Base-by-base conservation (phyloP, 1,284 basidiomycete genomes). In the Ceratobasidium sp. region DNA sequence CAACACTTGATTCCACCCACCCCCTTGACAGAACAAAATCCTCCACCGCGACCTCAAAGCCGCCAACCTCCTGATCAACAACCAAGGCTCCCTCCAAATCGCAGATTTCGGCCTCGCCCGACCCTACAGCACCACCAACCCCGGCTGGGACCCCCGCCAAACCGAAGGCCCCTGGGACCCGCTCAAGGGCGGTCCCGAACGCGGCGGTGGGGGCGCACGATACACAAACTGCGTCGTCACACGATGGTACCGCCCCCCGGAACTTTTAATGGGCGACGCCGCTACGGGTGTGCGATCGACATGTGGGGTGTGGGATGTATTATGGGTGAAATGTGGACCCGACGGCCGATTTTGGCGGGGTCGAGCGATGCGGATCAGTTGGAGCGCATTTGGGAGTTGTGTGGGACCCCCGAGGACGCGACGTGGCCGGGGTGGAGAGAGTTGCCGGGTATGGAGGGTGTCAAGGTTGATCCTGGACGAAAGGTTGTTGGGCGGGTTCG, bases 161-260 rank as follows among this genome's bases (percentile, higher is more conserved):
- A 43, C 13, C 35, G 58, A 62, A 25, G 17, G n/a, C 3, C 17
- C 58, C 17, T 40, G 38, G 38, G 38, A 40, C 38, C 15, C 20
- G 25, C 22, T 42, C 60, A 65, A 65, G 17, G 60, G 60, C 1
- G 60, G 60, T 15, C 31, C 47, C 27, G 47, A 52, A 38, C 60
- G 60, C 12, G 60, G 60, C 20, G 81, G 82, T 29, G 82, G 82
- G 68, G 87, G 88, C 68, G 83, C 86, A 50, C 88, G 90, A 77
- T 98, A 98, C 77, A 99, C 97, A 1, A 96, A 96, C 75, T 97
- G 94, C 79, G 97, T 99, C 29, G 96, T 99, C n/a, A 99, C 96
- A 8, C 83, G 96, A 49, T 99, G 97, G 96, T 99, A 99, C 77
- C 87, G 97, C 32, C 96, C 97, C 4, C 96, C 97, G 0, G 96